Percentiles rank a stretch among this genome's conserved stretches.
phyloP scores from a whole-genome alignment of 139 green algal species.

The Chlorella vulgaris region DNA sequence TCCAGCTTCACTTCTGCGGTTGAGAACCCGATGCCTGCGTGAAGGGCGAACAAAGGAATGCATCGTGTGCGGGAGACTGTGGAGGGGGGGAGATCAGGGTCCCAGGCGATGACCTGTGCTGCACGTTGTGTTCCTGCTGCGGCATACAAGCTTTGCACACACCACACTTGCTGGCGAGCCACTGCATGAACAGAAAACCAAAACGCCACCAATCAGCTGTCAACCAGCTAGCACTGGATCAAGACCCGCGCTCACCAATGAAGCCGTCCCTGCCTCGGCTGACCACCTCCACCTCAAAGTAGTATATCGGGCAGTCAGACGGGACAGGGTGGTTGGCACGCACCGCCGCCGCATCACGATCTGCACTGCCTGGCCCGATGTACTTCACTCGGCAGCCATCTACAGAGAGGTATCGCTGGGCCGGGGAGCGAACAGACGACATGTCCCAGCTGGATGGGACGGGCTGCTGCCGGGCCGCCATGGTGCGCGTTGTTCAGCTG shows the following conservation, averaged over 20 bases:
- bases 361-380: slow-evolving; percentile 65
- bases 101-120: too few relatives aligned
- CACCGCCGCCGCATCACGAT: slow-evolving; percentile 76
- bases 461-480: slow-evolving; percentile 19
- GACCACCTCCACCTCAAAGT: slow-evolving; percentile 78
- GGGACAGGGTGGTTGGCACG: slow-evolving; percentile 74
- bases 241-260: slow-evolving; percentile 45
- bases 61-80: neutral
- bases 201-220: too few relatives aligned
- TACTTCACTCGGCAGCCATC: slow-evolving; percentile 51
- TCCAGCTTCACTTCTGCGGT: slow-evolving; percentile 64
- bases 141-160: too few relatives aligned
- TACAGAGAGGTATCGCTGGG: slow-evolving; percentile 47
- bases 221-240: too few relatives aligned
- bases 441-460: slow-evolving; percentile 32
- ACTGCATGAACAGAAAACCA: too few relatives aligned
- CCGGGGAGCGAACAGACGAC: slow-evolving; percentile 1
- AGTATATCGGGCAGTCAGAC: slow-evolving; percentile 68
- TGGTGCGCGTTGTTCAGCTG: too few relatives aligned
- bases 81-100: neutral
- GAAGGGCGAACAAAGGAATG: neutral
- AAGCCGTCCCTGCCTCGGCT: slow-evolving; percentile 69
- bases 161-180: too few relatives aligned
- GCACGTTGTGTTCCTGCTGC: too few relatives aligned
- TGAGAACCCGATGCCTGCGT: slow-evolving; percentile 68